Base-by-base conservation (phyloP, 2,329 filamentous ascomycete species). In the Lasiodiplodia theobromae region DNA sequence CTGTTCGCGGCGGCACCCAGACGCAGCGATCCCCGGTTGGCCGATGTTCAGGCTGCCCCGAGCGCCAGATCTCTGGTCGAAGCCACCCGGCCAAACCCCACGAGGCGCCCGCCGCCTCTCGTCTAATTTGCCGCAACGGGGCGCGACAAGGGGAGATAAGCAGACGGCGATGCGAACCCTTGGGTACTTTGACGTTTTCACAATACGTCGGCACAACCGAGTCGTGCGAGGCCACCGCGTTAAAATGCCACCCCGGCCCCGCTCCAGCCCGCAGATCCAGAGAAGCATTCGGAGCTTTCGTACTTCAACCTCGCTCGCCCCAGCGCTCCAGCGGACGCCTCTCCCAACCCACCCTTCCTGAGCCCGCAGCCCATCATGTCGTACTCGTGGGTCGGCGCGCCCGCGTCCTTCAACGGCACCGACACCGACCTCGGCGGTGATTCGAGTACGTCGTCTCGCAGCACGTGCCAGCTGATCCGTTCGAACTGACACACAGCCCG, bases 391-490 rank as follows among this genome's bases (percentile, higher is more conserved):
- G 75, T 82, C 52, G 83, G 83, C 58, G 70, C 82, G 68, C 83
- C 83, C 44, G 74, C 81, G 64, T 67, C 70, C 21, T 85, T 82
- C 81, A 85, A 85, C 79, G 82, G 82, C 77, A 87, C 87, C 60
- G 83, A 92, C 76, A 71, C 82, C 47, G 84, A 86, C 70, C 84
- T 87, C 68, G 93, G 93, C 74, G 93, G 93, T 77, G 87, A 96
- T 84, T 92, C 92, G 73, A 86, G 92, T 95, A 87, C 78, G 92
- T 66, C 38, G 14, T 28, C 23, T 44, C 34, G n/a, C 49, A 25
- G 47, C 68, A 37, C 34, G 60, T 21, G 28, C 51, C 40, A 58
- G 25, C 69, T 62, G 65, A 63, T 34, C 25, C 51, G 18, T 65
- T 38, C 34, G 34, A 37, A 16, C 54, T 68, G 53, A 67, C 54